Evolutionary conservation across 805 yeast genomes (phyloP).

Genomic region (Wickerhamiella bombiphila): DNA sequence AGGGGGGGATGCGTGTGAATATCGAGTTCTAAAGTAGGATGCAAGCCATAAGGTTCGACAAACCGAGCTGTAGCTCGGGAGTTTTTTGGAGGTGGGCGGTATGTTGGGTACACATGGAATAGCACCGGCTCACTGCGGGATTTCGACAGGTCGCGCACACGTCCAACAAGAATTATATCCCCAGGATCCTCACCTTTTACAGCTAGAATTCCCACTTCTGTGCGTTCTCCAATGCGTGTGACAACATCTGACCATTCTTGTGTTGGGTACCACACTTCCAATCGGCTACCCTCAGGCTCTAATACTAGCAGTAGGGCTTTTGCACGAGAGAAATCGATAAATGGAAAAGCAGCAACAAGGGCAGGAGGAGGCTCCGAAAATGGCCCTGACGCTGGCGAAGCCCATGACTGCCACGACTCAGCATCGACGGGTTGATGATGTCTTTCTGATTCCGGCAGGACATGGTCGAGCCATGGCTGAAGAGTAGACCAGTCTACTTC

Average conservation of each 20-base stretch:
- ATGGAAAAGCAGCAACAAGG: too few species aligned
- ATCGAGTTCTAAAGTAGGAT: constrained; percentile 12
- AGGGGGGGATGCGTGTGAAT: constrained; percentile 7
- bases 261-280: constrained; percentile 17
- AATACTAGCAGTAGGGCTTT: not conserved
- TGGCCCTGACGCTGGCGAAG: not conserved
- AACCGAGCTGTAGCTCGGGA: constrained; percentile 1
- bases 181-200: constrained; percentile 1
- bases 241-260: constrained; percentile 7
- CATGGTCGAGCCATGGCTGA: constrained; percentile 4
- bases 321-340: not conserved
- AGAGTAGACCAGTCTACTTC: constrained; percentile 14
- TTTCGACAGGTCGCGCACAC: constrained; percentile 8
- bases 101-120: constrained; percentile 13
- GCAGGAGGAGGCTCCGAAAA: too few species aligned
- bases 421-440: not conserved
- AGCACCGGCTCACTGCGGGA: constrained; percentile 11
- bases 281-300: constrained; percentile 10
- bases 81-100: constrained; percentile 2
- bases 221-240: not conserved
- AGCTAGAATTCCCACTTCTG: constrained; percentile 16
- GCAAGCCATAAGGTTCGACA: constrained; percentile 17
- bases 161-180: constrained; percentile 8
- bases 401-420: constrained; percentile 1
- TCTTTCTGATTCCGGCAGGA: not conserved